A percentile compares a stretch with the other conserved stretches of the same genome.
Conservation (phyloP, 1,284 basidiomycete species). For the Moniliophthora roreri region DNA sequence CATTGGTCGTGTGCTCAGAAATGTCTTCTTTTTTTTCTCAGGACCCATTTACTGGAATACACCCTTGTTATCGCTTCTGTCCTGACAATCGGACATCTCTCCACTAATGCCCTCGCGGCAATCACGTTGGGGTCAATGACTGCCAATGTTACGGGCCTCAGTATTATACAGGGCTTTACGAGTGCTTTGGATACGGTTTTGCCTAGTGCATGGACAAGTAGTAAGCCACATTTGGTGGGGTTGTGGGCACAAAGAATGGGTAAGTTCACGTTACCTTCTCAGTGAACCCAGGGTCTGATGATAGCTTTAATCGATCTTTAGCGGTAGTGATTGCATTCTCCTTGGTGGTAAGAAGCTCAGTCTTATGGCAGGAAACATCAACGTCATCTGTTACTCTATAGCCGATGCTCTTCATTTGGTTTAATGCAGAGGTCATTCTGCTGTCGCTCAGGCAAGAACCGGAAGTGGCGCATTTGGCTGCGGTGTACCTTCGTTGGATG, state of each 20-base stretch:
- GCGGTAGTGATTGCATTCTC: slow-evolving; percentile 65
- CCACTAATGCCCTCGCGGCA: slow-evolving; percentile 81
- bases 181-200: slow-evolving; percentile 89
- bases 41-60: slow-evolving; percentile 76
- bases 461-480: slow-evolving; percentile 79
- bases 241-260: slow-evolving; percentile 91
- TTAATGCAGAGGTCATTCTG: slow-evolving; percentile 79
- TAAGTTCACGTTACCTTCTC: slow-evolving; percentile 32
- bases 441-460: slow-evolving; percentile 83
- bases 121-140: slow-evolving; percentile 89
- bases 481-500: slow-evolving; percentile 75
- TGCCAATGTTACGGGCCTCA: slow-evolving; percentile 59
- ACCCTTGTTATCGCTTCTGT: slow-evolving; percentile 75
- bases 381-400: slow-evolving; percentile 23
- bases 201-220: slow-evolving; percentile 88
- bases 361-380: slow-evolving; percentile 2
- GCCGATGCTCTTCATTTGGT: slow-evolving; percentile 75
- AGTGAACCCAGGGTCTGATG: neutral
- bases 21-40: slow-evolving; percentile 26
- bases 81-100: slow-evolving; percentile 84
- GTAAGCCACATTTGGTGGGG: slow-evolving; percentile 81
- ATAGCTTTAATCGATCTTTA: slow-evolving; percentile 26
- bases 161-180: slow-evolving; percentile 84
- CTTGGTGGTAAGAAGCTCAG: slow-evolving; percentile 49
- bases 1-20: neutral